A percentile compares a stretch with the other conserved stretches of the same genome.
phyloP scores from a whole-genome alignment of 2,329 filamentous ascomycete species.

The Penicillium sp. region DNA sequence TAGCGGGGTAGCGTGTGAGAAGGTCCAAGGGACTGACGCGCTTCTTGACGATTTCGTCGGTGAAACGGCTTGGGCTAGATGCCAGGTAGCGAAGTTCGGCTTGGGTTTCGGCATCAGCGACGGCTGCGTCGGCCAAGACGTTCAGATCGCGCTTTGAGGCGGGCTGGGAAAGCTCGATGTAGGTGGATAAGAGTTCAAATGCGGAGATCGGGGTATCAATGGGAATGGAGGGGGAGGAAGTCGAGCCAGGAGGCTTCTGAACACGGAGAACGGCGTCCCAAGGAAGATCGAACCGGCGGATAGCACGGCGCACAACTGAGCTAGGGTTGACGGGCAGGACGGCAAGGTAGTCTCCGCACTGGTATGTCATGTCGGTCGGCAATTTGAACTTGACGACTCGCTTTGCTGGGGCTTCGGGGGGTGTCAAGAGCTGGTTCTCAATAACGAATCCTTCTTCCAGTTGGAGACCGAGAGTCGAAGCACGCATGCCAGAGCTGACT shows the following conservation, averaged over 20 bases:
- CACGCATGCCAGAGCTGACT: slow-evolving; percentile 55
- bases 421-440: slow-evolving; percentile 55
- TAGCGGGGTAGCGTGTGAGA: slow-evolving; percentile 62
- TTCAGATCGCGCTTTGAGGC: slow-evolving; percentile 67
- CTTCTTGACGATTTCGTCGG: slow-evolving; percentile 55
- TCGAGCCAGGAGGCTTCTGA: slow-evolving; percentile 51
- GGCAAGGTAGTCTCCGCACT: slow-evolving; percentile 75
- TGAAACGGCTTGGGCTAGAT: slow-evolving; percentile 43
- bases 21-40: slow-evolving; percentile 63
- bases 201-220: slow-evolving; percentile 61
- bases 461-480: slow-evolving; percentile 63
- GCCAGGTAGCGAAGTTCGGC: slow-evolving; percentile 35
- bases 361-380: slow-evolving; percentile 66
- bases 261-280: slow-evolving; percentile 71
- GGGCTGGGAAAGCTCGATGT: slow-evolving; percentile 72
- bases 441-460: slow-evolving; percentile 64
- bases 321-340: slow-evolving; percentile 71
- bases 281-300: slow-evolving; percentile 65
- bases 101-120: slow-evolving; percentile 52
- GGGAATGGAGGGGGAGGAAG: slow-evolving; percentile 47
- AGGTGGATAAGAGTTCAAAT: slow-evolving; percentile 65
- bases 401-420: slow-evolving; percentile 58
- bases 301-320: slow-evolving; percentile 62
- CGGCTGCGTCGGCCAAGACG: slow-evolving; percentile 48
- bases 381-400: slow-evolving; percentile 68